Conservation (phyloP, 768 basidiomycete genomes). For the Gloeophyllum trabeum region DNA sequence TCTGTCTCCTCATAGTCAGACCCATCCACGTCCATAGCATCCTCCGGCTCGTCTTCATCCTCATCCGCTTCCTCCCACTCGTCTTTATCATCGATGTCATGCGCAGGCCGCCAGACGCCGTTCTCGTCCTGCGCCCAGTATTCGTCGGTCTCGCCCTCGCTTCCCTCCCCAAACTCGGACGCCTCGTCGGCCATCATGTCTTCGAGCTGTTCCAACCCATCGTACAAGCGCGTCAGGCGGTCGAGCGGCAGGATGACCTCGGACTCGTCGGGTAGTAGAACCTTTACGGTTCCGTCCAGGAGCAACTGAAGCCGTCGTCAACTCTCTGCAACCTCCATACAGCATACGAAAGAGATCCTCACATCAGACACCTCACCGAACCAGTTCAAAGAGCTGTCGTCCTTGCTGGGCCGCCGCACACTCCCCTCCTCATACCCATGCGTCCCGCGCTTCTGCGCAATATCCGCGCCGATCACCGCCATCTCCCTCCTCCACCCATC, state of each 20-base stretch:
- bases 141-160: slow-evolving; percentile 20
- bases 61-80: slow-evolving; percentile 26
- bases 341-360: slow-evolving; percentile 18
- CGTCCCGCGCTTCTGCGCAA: slow-evolving; percentile 38
- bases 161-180: slow-evolving; percentile 12
- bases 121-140: slow-evolving; percentile 23
- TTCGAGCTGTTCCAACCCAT: slow-evolving; percentile 73
- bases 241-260: slow-evolving; percentile 44
- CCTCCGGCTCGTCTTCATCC: slow-evolving; percentile 15
- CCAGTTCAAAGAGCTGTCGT: slow-evolving; percentile 50
- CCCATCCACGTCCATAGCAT: slow-evolving; percentile 26
- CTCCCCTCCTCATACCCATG: slow-evolving; percentile 23
- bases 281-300: slow-evolving; percentile 61
- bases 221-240: slow-evolving; percentile 66
- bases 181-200: slow-evolving; percentile 44
- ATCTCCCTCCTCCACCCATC: slow-evolving; percentile 66
- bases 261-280: slow-evolving; percentile 54
- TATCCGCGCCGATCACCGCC: slow-evolving; percentile 47
- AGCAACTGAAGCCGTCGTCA: slow-evolving; percentile 58
- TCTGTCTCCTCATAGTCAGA: slow-evolving; percentile 16
- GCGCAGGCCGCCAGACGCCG: slow-evolving; percentile 8
- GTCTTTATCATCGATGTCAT: slow-evolving; percentile 18
- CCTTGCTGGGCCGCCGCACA: slow-evolving; percentile 29
- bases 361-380: slow-evolving; percentile 80
- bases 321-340: no score